Base-by-base conservation (phyloP, 768 basidiomycete genomes). In the Amanita pallidorosea region DNA sequence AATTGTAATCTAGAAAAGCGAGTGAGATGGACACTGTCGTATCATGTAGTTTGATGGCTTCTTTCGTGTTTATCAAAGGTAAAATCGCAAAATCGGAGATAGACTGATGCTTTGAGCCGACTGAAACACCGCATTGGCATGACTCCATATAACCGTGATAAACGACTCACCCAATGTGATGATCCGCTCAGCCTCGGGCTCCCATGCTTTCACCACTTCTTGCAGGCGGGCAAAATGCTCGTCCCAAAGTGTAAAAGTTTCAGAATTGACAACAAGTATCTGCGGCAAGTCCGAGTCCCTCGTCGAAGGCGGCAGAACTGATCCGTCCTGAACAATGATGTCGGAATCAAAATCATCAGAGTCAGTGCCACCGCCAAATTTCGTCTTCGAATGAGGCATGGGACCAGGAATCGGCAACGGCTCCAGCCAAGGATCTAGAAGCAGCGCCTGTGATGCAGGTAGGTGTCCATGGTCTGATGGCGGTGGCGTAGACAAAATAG, bases 391-490 rank as follows among this genome's bases (percentile, higher is more conserved):
- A 18, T 64, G 53, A 31, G 73, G 72, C 18, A 60, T 53, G 9
- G 73, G 81, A 4, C 79, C 81, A 27, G 79, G 85, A 35, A 70
- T 62, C 6, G 81, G 74, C 20, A 89, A 59, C 15, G 88, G 86
- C 51, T 91, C 87, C 7, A 91, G 65, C 89, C 90, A 92, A 17
- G 90, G 90, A 64, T 93, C 90, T 15, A 88, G 73, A 18, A 84
- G 70, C 18, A 92, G 60, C 7, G 74, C 78, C 43, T 76, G 74
- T 5, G 68, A 63, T 45, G 86, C 65, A 0, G 81, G 82, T 49
- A 90, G 69, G 2, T 58, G 60, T 11, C 60, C 41, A 51, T 73
- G 67, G 2, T 63, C 63, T 23, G 62, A 58, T 15, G 74, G 70
- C 5, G 80, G 71, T 22, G 67, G 57, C 3, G 69, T 71, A 20